These are phyloP conservation scores for Zostera marina DNA, from an alignment of 116 monocot species.

Conservation along the genomic window DNA sequence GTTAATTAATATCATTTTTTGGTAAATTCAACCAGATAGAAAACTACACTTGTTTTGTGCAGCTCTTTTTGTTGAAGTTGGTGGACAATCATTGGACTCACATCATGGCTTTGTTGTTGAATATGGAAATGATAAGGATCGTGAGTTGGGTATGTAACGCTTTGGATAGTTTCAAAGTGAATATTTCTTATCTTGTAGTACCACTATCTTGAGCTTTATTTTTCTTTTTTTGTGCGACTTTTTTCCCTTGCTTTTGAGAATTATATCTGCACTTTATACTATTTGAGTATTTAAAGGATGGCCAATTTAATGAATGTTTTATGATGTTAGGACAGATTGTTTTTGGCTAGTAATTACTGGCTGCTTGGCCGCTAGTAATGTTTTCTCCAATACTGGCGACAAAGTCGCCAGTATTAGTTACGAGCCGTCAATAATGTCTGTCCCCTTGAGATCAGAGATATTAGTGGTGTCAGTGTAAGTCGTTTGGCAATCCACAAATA, in stretches of 20 bases:
- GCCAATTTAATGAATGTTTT: too few relatives aligned
- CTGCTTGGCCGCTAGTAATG: too few relatives aligned
- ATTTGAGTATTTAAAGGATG: too few relatives aligned
- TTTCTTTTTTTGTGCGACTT: not conserved
- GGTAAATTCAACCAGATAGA: not conserved
- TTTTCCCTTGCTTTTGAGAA: not conserved
- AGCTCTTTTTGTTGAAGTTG: conserved; percentile 84
- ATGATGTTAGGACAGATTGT: too few relatives aligned
- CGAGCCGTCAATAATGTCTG: too few relatives aligned
- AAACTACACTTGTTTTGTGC: conserved; percentile 8
- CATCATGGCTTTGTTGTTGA: conserved; percentile 99
- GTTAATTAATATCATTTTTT: not conserved
- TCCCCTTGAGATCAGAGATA: too few relatives aligned
- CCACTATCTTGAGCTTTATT: not conserved
- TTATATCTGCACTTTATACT: too few relatives aligned
- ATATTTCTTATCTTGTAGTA: not conserved
- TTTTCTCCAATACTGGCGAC: too few relatives aligned
- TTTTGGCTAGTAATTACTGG: too few relatives aligned
- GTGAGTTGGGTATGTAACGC: conserved; percentile 56
- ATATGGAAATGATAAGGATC: conserved; percentile 87
- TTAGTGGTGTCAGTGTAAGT: too few relatives aligned
- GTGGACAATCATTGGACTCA: conserved; percentile 73
- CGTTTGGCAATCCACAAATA: too few relatives aligned
- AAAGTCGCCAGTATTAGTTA: too few relatives aligned
- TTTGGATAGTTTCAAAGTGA: not conserved